Percentiles rank a stretch among this genome's conserved stretches.
These are phyloP conservation scores for Letharia columbiana DNA, from an alignment of 495 filamentous ascomycete species.

Conservation along the genomic window DNA sequence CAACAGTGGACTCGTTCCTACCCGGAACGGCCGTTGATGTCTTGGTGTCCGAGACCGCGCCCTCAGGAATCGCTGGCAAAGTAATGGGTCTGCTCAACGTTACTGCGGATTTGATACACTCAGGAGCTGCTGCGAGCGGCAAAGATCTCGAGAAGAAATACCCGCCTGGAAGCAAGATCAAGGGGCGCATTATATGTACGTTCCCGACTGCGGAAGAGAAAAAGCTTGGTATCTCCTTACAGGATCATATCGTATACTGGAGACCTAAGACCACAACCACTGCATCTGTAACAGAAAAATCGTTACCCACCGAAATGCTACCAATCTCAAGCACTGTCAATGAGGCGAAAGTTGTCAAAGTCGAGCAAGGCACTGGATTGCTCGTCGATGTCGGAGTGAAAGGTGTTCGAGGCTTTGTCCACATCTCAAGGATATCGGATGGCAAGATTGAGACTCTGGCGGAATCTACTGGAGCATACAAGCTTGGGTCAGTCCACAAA, in stretches of 20 bases:
- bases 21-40: constrained; percentile 85
- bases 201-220: constrained; percentile 68
- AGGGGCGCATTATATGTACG: constrained; percentile 76
- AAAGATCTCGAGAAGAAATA: constrained; percentile 63
- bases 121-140: constrained; percentile 55
- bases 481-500: constrained; percentile 64
- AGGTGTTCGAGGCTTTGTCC: constrained; percentile 73
- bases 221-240: constrained; percentile 76
- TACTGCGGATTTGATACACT: constrained; percentile 84
- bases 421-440: constrained; percentile 85
- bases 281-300: constrained; percentile 30
- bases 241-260: constrained; percentile 72
- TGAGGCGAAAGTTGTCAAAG: constrained; percentile 64
- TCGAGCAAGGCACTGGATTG: constrained; percentile 67
- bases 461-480: constrained; percentile 65
- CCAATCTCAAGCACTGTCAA: constrained; percentile 69
- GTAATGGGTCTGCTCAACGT: constrained; percentile 86
- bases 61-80: constrained; percentile 63
- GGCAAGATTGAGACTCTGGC: constrained; percentile 74
- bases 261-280: constrained; percentile 36
- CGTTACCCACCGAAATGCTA: constrained; percentile 46
- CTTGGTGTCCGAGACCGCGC: constrained; percentile 61
- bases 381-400: constrained; percentile 72
- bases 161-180: constrained; percentile 72
- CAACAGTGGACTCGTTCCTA: constrained; percentile 80